phyloP scores from a whole-genome alignment of 176 grass and related monocot genomes.

The Calamus simplicifolius region DNA sequence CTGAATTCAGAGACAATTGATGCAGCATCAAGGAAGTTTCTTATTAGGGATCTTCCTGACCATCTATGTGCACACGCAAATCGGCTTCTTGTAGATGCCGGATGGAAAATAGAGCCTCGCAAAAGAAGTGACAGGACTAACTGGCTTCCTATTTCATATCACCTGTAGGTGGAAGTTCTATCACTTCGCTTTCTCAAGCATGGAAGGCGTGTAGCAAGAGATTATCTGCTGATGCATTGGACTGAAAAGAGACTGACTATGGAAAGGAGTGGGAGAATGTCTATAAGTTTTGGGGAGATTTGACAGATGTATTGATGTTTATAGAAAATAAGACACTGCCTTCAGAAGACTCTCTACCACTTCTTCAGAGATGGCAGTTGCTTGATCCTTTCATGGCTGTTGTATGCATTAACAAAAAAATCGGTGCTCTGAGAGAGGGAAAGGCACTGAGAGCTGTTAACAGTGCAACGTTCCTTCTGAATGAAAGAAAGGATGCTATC shows the following conservation, averaged over 20 bases:
- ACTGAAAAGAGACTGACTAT: conserved; percentile 29
- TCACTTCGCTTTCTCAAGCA: conserved; percentile 77
- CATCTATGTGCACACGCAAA: conserved; percentile 62
- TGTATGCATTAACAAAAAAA: conserved; percentile 67
- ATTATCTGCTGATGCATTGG: conserved; percentile 27
- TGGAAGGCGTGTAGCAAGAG: conserved; percentile 86
- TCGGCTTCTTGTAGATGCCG: conserved; percentile 69
- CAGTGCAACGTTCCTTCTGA: conserved; percentile 47
- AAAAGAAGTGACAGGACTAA: conserved; percentile 82
- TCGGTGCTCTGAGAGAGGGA: conserved; percentile 55
- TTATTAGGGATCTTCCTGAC: conserved; percentile 85
- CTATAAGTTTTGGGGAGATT: conserved; percentile 76
- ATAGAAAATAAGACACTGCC: conserved; percentile 36
- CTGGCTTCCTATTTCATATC: conserved; percentile 77
- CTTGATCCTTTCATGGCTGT: conserved; percentile 90
- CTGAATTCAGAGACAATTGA: conserved; percentile 18
- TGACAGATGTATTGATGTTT: conserved; percentile 55
- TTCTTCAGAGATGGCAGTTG: conserved; percentile 72
- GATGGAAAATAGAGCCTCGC: conserved; percentile 89
- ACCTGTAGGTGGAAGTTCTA: conserved; percentile 51
- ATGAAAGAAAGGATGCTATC: conserved; percentile 25
- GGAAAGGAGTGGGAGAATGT: conserved; percentile 82
- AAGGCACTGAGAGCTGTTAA: conserved; percentile 58
- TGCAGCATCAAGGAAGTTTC: conserved; percentile 28
- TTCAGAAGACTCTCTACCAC: conserved; percentile 34